Conservation (phyloP, 352 stramenopile species). For the Poterioochromonas sp. region DNA sequence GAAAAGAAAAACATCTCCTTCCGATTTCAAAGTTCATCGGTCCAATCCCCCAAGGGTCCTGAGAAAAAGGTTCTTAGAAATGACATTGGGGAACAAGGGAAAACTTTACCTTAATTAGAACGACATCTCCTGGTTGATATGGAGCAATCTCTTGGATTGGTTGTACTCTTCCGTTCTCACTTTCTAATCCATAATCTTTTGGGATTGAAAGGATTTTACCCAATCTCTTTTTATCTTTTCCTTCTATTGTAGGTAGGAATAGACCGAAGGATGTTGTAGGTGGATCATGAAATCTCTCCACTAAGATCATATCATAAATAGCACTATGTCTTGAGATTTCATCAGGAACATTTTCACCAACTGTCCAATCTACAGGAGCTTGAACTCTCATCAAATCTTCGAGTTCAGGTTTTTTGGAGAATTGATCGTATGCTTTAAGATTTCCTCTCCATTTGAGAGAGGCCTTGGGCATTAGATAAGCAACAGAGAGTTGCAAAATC, state of each 20-base stretch:
- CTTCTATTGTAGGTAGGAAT: not conserved
- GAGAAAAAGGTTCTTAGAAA: not conserved
- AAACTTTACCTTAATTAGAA: not conserved
- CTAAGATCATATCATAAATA: constrained; percentile 1
- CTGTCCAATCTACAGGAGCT: no score
- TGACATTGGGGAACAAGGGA: no score
- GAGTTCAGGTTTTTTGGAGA: no score
- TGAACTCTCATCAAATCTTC: no score
- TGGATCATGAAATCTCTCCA: not conserved
- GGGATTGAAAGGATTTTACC: not conserved
- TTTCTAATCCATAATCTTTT: not conserved
- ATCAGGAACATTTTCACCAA: not conserved
- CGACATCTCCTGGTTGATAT: not conserved
- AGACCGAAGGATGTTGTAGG: not conserved
- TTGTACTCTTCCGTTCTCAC: not conserved
- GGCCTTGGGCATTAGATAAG: no score
- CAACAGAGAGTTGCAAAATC: no score
- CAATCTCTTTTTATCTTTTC: not conserved
- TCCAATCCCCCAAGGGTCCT: not conserved
- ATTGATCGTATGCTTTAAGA: no score
- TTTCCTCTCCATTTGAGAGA: no score
- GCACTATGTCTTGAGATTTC: not conserved
- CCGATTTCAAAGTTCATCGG: not conserved
- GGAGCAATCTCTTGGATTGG: not conserved
- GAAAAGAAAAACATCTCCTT: not conserved